Percentiles rank a stretch among this genome's conserved stretches.
Evolutionary conservation across 768 basidiomycete species (phyloP).

Genomic region (Hericium alpestre): DNA sequence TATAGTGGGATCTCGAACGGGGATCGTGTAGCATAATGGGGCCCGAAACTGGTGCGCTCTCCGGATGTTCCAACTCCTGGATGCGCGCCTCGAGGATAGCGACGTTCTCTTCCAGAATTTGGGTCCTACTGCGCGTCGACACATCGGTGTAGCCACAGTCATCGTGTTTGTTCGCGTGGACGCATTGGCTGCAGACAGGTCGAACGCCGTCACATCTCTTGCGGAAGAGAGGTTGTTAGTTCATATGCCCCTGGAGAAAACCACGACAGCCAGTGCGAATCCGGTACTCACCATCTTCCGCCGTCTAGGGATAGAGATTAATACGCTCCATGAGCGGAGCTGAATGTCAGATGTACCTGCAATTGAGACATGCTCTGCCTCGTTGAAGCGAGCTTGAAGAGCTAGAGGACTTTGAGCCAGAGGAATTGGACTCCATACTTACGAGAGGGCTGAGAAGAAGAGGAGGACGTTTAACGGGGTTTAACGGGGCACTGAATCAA

Average conservation of each 20-base stretch:
- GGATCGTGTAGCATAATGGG: slow-evolving; percentile 14
- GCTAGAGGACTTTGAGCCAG: slow-evolving; percentile 1
- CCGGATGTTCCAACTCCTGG: slow-evolving; percentile 13
- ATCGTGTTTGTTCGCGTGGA: slow-evolving; percentile 43
- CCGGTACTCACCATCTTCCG: slow-evolving; percentile 10
- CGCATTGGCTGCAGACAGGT: slow-evolving; percentile 57
- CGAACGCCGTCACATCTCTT: slow-evolving; percentile 61
- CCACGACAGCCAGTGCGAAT: no score
- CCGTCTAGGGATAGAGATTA: slow-evolving; percentile 1
- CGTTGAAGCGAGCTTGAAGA: slow-evolving; percentile 10
- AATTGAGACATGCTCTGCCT: slow-evolving; percentile 14
- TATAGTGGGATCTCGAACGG: slow-evolving; percentile 3
- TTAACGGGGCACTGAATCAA: no score
- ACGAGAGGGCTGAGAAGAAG: no score
- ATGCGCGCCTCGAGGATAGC: slow-evolving; percentile 44
- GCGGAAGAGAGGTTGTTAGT: not conserved
- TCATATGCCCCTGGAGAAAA: not conserved
- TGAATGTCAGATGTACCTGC: slow-evolving; percentile 7
- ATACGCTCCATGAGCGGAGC: not conserved
- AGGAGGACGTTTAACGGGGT: no score
- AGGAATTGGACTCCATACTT: no score
- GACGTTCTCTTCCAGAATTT: slow-evolving; percentile 49
- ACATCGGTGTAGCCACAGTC: slow-evolving; percentile 66
- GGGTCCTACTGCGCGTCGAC: slow-evolving; percentile 44
- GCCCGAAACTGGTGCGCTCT: not conserved